Conservation (phyloP, 75 land plant species). For the Picea sitchensis region DNA sequence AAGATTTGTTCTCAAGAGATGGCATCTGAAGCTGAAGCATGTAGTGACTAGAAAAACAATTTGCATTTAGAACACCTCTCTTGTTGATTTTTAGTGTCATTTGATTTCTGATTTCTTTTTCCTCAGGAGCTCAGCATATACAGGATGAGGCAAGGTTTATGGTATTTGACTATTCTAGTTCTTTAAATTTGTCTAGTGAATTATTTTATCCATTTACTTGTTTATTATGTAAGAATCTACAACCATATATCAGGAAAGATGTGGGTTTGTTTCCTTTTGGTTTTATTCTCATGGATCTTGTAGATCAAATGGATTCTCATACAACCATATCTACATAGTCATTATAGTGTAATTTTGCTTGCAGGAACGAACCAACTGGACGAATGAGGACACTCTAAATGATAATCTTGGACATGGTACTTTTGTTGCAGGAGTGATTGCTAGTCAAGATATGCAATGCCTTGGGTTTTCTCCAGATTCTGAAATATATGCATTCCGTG, state of each 20-base stretch:
- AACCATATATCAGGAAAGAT: neutral
- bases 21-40: neutral
- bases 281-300: neutral
- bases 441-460: slow-evolving; percentile 89
- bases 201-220: neutral
- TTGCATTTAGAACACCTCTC: neutral
- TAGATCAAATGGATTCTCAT: neutral
- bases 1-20: neutral
- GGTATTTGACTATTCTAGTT: neutral
- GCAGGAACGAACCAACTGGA: slow-evolving; percentile 99
- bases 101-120: neutral
- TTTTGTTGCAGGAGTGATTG: slow-evolving; percentile 97
- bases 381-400: slow-evolving; percentile 95
- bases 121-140: neutral
- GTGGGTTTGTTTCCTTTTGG: neutral
- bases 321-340: neutral
- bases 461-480: slow-evolving; percentile 98
- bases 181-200: neutral
- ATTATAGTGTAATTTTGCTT: slow-evolving; percentile 1
- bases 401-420: slow-evolving; percentile 99
- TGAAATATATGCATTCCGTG: slow-evolving; percentile 96
- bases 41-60: neutral
- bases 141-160: neutral
- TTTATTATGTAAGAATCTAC: neutral
- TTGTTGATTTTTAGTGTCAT: neutral